Evolutionary conservation across 495 filamentous ascomycete species (phyloP).

Genomic region (Aspergillus funiculosus): DNA sequence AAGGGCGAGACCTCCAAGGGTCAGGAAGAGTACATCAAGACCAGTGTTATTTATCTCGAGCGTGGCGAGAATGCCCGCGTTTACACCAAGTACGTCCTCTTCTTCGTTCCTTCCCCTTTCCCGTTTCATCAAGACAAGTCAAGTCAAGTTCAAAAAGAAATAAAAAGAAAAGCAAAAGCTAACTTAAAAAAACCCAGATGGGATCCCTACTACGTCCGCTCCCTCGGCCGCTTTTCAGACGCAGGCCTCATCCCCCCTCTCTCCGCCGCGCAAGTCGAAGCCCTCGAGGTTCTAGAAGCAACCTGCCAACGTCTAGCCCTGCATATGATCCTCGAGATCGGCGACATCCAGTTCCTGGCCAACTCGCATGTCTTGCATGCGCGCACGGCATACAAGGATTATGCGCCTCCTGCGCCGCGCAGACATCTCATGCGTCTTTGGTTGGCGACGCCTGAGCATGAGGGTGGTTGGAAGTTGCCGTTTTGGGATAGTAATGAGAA

Average conservation of each 20-base stretch:
- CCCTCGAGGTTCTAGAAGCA: constrained; percentile 59
- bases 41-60: constrained; percentile 70
- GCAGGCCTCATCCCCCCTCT: constrained; percentile 61
- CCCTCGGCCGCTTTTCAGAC: constrained; percentile 60
- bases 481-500: constrained; percentile 75
- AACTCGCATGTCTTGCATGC: constrained; percentile 68
- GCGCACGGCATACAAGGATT: constrained; percentile 61
- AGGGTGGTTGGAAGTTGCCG: constrained; percentile 81
- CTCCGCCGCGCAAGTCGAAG: constrained; percentile 56
- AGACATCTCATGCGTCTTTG: constrained; percentile 81
- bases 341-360: constrained; percentile 72
- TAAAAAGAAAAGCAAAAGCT: not conserved
- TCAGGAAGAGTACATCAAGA: constrained; percentile 69
- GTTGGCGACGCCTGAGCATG: constrained; percentile 71
- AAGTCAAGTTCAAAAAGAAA: too few species aligned
- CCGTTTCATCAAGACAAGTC: not conserved
- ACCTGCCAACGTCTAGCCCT: constrained; percentile 59
- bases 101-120: not conserved
- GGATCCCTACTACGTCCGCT: constrained; percentile 75
- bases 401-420: constrained; percentile 55
- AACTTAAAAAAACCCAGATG: constrained; percentile 45
- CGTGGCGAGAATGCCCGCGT: constrained; percentile 45
- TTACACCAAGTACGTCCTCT: constrained; percentile 45
- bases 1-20: constrained; percentile 77
- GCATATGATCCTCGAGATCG: constrained; percentile 74